Evolutionary conservation across 345 rosid genomes (phyloP), one percentile per base, ranked within the genome.

Genomic region (Populus ilicifolia): DNA sequence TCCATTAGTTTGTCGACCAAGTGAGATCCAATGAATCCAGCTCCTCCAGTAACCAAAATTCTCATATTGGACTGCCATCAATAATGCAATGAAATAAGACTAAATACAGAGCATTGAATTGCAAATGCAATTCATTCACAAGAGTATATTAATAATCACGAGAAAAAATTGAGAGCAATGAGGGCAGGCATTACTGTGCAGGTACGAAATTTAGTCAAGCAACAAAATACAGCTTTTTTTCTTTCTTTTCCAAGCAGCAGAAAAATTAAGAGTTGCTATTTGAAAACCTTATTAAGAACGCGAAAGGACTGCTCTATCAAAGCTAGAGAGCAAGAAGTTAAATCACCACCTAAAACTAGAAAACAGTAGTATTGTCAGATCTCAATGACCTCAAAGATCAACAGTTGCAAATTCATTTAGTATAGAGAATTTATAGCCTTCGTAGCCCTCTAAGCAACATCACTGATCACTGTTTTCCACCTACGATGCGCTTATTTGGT

Each of bases 1-100:
- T 92, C 94, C 99, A 93, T 93, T 38, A 93, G 84, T 83, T 77
- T 89, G 88, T 95, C 99, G 41, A 93, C 99, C 50, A 95, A 86
- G 78, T 94, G 98, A 77, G 99, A 94, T 33, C 99, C 99, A 35
- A 94, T 94, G 86, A 91, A 94, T 73, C 98, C 98, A 85, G 99
- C 97, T 74, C 98, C 98, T 79, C 99, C 99, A 46, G 97, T 92
- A 66, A 93, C 88, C 86, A 95, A 88, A 78, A 95, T 95, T 83
- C 99, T 92, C 98, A 93, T 90, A 76, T 95, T 95, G 29, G 98
- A 90, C 99, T 93, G 85, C 80, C 62, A 83, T 63, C 36, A 78
- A 61, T 12, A 71, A 75, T 33, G 21, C n/a, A 67, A 25, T 16
- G 30, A 63, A 63, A 23, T n/a, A 29, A 12, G 30, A 29, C 65